A percentile compares a stretch with the other conserved stretches of the same genome.
These are phyloP conservation scores for Pittosporum tobira DNA, from an alignment of 129 eudicot species.

Conservation along the genomic window DNA sequence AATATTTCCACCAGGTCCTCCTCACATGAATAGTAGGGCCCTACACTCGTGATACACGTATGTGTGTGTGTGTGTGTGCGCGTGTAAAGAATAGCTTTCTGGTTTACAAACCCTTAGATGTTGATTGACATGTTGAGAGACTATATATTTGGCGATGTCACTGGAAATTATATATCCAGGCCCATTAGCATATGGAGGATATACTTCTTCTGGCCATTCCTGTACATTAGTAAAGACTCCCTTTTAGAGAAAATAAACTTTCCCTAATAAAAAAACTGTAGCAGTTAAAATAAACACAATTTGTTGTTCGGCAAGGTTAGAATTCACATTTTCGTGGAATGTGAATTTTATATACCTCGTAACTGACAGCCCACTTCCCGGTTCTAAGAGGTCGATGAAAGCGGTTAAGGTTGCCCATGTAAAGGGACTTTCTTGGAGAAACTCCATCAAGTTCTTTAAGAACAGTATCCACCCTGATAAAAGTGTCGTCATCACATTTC, in stretches of 20 bases:
- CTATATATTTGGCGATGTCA: conserved; percentile 67
- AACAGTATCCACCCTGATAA: conserved; percentile 60
- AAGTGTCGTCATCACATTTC: conserved; percentile 96
- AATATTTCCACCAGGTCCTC: too few species aligned
- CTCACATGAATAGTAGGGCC: too few species aligned
- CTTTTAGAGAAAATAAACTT: conserved; percentile 7
- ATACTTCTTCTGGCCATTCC: conserved; percentile 91
- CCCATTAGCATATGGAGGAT: conserved; percentile 94
- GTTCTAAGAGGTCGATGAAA: conserved; percentile 78
- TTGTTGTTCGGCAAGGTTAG: background rate
- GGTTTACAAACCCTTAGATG: conserved; percentile 51
- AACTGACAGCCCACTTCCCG: conserved; percentile 96
- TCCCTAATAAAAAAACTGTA: background rate
- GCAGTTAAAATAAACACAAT: background rate
- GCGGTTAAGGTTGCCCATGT: conserved; percentile 89
- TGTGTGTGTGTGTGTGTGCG: too few species aligned
- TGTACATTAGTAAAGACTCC: conserved; percentile 30
- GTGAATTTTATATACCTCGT: conserved; percentile 44
- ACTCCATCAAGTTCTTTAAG: conserved; percentile 51
- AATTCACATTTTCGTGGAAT: background rate
- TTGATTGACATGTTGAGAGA: conserved; percentile 49
- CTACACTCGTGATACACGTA: too few species aligned
- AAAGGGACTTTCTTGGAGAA: conserved; percentile 43
- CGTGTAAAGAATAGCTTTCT: background rate
- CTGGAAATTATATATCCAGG: conserved; percentile 76